Percentiles rank a stretch among this genome's conserved stretches.
Evolutionary conservation across 805 yeast species (phyloP).

Genomic region (Starmerella kuoi): DNA sequence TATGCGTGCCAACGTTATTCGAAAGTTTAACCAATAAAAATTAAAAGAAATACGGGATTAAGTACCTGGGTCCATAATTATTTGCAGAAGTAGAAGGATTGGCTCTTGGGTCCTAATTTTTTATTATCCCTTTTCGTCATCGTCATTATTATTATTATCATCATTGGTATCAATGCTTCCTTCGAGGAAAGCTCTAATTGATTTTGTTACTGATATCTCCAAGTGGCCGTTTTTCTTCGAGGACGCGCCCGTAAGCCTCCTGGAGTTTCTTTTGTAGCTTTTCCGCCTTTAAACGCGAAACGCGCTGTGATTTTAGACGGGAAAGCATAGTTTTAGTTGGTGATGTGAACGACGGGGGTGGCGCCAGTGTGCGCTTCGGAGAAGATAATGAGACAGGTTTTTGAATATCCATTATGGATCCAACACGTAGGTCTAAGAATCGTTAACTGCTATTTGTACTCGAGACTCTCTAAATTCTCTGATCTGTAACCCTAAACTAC

Average conservation of each 20-base stretch:
- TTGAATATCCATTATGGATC: no score
- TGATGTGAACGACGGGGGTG: neutral
- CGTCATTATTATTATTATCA: no score
- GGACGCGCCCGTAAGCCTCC: constrained; percentile 12
- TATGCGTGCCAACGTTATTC: neutral
- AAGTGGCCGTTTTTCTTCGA: constrained; percentile 1
- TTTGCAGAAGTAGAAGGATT: no score
- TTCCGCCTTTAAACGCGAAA: constrained; percentile 10
- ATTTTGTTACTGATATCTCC: neutral
- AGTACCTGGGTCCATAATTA: no score
- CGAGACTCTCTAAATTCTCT: no score
- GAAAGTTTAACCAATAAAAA: neutral
- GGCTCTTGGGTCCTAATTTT: no score
- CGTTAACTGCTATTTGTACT: no score
- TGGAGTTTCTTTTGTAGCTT: constrained; percentile 15
- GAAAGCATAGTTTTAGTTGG: constrained; percentile 1
- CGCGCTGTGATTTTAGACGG: constrained; percentile 6
- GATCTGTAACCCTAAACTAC: no score
- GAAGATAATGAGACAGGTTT: no score
- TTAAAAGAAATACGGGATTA: neutral
- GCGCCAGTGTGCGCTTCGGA: neutral
- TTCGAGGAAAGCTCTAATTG: neutral
- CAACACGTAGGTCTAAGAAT: no score
- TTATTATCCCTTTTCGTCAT: no score
- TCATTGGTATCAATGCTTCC: no score